Base-by-base conservation (phyloP, 1,284 basidiomycete species). In the Heterobasidion irregulare region DNA sequence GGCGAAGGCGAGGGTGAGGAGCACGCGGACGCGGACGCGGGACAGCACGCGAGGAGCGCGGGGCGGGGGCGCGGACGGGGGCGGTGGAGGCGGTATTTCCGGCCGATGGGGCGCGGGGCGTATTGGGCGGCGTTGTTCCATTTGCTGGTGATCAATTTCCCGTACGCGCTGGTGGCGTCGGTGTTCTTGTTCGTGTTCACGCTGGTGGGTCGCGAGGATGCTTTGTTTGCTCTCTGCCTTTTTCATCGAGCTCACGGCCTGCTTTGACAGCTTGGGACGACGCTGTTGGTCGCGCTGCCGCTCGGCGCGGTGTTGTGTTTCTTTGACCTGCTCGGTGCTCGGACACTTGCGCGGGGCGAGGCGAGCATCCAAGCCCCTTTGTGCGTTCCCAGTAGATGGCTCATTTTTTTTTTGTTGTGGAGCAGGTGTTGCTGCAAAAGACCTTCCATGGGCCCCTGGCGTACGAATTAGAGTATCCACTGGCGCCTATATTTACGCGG, bases 301-400 rank as follows among this genome's bases (percentile, higher is more conserved):
- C 69, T 91, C n/a, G 88, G 88, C 19, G 84, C 84, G 2, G 71
- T 89, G 4, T 70, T 90, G 18, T 89, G 86, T 66, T 91, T 90
- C 70, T 72, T 89, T 53, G 76, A 89, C 66, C 74, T 90, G 13
- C 67, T 89, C 10, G 86, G 87, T 33, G 88, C 86, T 9, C 73
- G 88, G 26, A 64, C 72, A 0, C 85, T 91, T 60, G 76, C 88
- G 6, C 73, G 84, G 58, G 84, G 80, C 57, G 89, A 89, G 75
- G 83, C 84, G 57, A 53, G 73, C 62, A n/a, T 13, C 18, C 56
- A 5, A 6, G 26, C 26, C 26, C 26, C 4, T 26, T 26, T 26
- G 26, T 5, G 26, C 26, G 26, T 26, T 26, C 26, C 26, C 4
- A 26, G 26, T 0, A 52, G 16, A 16, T 6, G 53, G 45, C 38